Evolutionary conservation across 129 eudicot genomes (phyloP).

Genomic region (Glebionis coronaria): DNA sequence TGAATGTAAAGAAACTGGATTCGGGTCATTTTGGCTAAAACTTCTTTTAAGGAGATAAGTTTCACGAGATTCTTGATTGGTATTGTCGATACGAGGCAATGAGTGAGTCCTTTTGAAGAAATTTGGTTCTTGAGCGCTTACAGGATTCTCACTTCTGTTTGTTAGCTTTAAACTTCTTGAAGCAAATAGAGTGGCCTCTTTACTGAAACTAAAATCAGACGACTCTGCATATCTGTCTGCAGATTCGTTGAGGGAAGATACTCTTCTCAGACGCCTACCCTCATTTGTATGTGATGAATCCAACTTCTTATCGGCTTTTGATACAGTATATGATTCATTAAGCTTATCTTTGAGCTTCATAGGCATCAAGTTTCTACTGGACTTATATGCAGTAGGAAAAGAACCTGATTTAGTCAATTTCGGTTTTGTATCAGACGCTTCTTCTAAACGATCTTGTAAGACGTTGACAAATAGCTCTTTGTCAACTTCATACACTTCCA

Average conservation of each 20-base stretch:
- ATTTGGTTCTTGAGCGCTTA: slow-evolving; percentile 22
- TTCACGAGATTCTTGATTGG: slow-evolving; percentile 26
- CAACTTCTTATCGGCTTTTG: slow-evolving; percentile 30
- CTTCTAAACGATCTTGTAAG: slow-evolving; percentile 29
- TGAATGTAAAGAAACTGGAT: slow-evolving; percentile 4
- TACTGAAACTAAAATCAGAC: slow-evolving; percentile 36
- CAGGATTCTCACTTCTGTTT: slow-evolving; percentile 35
- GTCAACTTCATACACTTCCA: slow-evolving; percentile 54
- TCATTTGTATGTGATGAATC: slow-evolving; percentile 11
- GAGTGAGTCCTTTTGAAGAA: slow-evolving; percentile 29
- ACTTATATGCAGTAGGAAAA: slow-evolving; percentile 47
- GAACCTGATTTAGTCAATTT: slow-evolving; percentile 65
- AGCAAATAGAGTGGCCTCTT: slow-evolving; percentile 31
- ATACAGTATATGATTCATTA: slow-evolving; percentile 48
- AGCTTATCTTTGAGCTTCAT: slow-evolving; percentile 56
- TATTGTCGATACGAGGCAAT: slow-evolving; percentile 7
- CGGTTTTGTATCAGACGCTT: slow-evolving; percentile 25
- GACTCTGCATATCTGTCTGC: slow-evolving; percentile 42
- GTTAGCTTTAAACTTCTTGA: slow-evolving; percentile 66
- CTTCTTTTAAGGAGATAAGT: slow-evolving; percentile 14
- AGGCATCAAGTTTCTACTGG: slow-evolving; percentile 43
- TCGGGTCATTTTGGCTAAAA: slow-evolving; percentile 20
- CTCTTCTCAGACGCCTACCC: slow-evolving; percentile 29
- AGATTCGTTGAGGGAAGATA: slow-evolving; percentile 54
- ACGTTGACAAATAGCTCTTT: slow-evolving; percentile 40